Percentiles rank a stretch among this genome's conserved stretches.
Conservation (phyloP, 2,329 filamentous ascomycete species). For the Ceratocystis cacaofunesta region DNA sequence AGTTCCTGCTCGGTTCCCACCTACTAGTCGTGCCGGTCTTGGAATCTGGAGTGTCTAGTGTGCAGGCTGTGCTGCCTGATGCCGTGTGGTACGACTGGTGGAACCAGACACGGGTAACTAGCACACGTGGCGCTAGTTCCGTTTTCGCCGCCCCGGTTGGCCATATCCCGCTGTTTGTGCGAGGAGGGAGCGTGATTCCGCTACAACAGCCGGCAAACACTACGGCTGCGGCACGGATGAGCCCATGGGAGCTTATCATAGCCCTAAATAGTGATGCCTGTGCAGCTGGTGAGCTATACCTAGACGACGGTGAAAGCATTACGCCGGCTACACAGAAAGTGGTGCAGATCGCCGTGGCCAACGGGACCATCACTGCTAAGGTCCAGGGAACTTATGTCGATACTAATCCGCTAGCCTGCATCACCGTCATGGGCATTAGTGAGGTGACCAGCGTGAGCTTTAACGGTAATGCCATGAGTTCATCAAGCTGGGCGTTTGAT, state of each 20-base stretch:
- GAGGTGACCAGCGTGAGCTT: conserved; percentile 33
- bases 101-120: conserved; percentile 30
- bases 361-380: conserved; percentile 32
- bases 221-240: conserved; percentile 45
- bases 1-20: conserved; percentile 37
- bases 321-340: conserved; percentile 40
- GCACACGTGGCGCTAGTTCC: conserved; percentile 15
- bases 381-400: conserved; percentile 40
- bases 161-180: conserved; percentile 52
- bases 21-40: conserved; percentile 36
- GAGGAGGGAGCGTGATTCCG: conserved; percentile 50
- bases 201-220: conserved; percentile 46
- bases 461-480: conserved; percentile 32
- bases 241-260: conserved; percentile 57
- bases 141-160: conserved; percentile 19
- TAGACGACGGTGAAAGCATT: conserved; percentile 62
- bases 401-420: conserved; percentile 41
- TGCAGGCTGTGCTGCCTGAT: conserved; percentile 33
- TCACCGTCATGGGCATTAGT: conserved; percentile 46
- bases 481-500: conserved; percentile 33
- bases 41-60: conserved; percentile 29
- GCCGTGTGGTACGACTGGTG: conserved; percentile 38
- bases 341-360: conserved; percentile 34
- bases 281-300: conserved; percentile 53
- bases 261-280: conserved; percentile 47